These are phyloP conservation scores for Claviceps pusilla DNA, from an alignment of 2,329 filamentous ascomycete species.

Conservation along the genomic window DNA sequence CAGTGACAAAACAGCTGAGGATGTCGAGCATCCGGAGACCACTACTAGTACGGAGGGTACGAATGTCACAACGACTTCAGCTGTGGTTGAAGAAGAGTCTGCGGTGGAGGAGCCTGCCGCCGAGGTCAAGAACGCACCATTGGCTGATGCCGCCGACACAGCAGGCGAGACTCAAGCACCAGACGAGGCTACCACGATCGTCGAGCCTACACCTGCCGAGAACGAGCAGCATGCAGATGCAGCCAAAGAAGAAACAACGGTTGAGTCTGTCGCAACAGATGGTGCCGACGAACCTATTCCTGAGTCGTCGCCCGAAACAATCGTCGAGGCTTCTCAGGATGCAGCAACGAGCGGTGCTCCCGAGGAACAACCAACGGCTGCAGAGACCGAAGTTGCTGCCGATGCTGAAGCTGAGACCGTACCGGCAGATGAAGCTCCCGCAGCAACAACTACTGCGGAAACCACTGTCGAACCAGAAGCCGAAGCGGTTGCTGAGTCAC, in stretches of 20 bases:
- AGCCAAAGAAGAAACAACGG: background rate
- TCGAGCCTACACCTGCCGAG: background rate
- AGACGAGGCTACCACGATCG: background rate
- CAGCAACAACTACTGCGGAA: background rate
- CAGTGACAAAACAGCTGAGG: slow-evolving; percentile 1
- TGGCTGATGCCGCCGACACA: background rate
- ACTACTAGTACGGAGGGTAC: background rate
- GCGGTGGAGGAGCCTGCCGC: background rate
- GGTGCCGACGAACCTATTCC: background rate
- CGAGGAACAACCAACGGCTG: background rate
- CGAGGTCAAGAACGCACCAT: background rate
- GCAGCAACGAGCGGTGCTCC: background rate
- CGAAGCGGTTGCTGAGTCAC: background rate
- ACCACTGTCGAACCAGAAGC: background rate
- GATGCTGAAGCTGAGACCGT: background rate
- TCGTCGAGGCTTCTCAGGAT: background rate
- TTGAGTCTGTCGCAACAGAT: background rate
- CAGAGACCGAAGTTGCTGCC: background rate
- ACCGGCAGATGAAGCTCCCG: background rate
- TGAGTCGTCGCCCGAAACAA: background rate
- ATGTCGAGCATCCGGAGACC: background rate
- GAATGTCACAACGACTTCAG: background rate
- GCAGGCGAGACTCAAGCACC: background rate
- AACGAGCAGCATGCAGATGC: background rate
- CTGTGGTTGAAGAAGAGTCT: background rate